A percentile compares a stretch with the other conserved stretches of the same genome.
Evolutionary conservation across 164 flowering plant genomes (phyloP).

Genomic region (Stephania cephalantha): DNA sequence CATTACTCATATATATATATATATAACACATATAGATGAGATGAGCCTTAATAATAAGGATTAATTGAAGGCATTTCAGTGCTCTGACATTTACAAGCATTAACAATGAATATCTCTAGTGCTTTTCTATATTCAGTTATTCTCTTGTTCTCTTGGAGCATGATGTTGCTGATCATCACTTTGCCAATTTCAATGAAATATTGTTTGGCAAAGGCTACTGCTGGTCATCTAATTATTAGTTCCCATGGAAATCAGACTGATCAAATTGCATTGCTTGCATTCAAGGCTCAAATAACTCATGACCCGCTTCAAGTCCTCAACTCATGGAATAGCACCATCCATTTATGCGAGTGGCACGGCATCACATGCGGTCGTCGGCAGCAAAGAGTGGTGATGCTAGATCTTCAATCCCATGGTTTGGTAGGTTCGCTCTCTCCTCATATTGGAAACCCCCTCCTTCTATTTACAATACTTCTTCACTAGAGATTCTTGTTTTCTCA

Average conservation of each 20-base stretch:
- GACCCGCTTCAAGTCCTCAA: background rate
- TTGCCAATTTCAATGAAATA: too few relatives aligned
- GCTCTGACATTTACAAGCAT: too few relatives aligned
- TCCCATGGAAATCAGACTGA: slow-evolving; percentile 7
- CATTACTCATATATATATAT: too few relatives aligned
- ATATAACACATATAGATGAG: too few relatives aligned
- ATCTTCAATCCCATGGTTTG: background rate
- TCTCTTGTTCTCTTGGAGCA: too few relatives aligned
- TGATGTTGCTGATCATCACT: too few relatives aligned
- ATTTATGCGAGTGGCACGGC: slow-evolving; percentile 17
- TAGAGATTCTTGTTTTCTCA: slow-evolving; percentile 11
- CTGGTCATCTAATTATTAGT: too few relatives aligned
- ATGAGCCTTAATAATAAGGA: background rate
- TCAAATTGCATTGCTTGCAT: slow-evolving; percentile 6
- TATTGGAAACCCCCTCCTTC: slow-evolving; percentile 21
- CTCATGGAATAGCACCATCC: slow-evolving; percentile 16
- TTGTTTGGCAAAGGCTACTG: too few relatives aligned
- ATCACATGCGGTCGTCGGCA: slow-evolving; percentile 1
- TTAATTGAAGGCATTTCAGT: slow-evolving; percentile 9
- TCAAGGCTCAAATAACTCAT: background rate
- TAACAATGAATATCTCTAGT: too few relatives aligned
- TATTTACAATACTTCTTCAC: slow-evolving; percentile 28
- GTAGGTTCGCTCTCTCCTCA: background rate
- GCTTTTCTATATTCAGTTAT: too few relatives aligned
- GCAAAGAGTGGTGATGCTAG: slow-evolving; percentile 8